phyloP scores from a whole-genome alignment of 495 filamentous ascomycete species.

The Penicillium maclennaniae region DNA sequence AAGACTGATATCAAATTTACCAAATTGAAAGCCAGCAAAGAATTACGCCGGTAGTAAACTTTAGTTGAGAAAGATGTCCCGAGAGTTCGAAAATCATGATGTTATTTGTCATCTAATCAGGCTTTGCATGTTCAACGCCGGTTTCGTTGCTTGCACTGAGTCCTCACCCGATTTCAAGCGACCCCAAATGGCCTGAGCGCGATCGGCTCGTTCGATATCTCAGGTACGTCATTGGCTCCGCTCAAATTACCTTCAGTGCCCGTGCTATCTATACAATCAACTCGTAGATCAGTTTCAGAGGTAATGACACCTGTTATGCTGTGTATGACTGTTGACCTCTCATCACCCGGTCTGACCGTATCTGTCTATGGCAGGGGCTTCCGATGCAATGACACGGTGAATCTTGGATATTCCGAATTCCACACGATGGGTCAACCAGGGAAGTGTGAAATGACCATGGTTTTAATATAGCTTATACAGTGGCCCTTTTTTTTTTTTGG shows the following conservation, averaged over 20 bases:
- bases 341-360: neutral
- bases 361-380: neutral
- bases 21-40: neutral
- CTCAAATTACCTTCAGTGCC: neutral
- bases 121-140: constrained; percentile 3
- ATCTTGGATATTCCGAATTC: constrained; percentile 1
- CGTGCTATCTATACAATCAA: neutral
- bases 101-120: neutral
- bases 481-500: no score
- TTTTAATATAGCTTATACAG: neutral
- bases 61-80: neutral
- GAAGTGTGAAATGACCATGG: neutral
- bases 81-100: neutral
- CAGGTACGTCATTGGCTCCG: neutral
- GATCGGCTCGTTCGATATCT: constrained; percentile 7
- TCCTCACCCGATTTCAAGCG: neutral
- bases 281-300: neutral
- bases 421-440: constrained; percentile 5
- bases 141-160: neutral
- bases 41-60: neutral
- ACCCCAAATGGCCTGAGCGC: constrained; percentile 12
- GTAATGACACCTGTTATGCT: constrained; percentile 6
- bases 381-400: constrained; percentile 10
- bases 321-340: constrained; percentile 6
- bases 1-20: neutral